These are phyloP conservation scores for Sonneratia caseolaris DNA, from an alignment of 345 rosid genomes.

Conservation along the genomic window DNA sequence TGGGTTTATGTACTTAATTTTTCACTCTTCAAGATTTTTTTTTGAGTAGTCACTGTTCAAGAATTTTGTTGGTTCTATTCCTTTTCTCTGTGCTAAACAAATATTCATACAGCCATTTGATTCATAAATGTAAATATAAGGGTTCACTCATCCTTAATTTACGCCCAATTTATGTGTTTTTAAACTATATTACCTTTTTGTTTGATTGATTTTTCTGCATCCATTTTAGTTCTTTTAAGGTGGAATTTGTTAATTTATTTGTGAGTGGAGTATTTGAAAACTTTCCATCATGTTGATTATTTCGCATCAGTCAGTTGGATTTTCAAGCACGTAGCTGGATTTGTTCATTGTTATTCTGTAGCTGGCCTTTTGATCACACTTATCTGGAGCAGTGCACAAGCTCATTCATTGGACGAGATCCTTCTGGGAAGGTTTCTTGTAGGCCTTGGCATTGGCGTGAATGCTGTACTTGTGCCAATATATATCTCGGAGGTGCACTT, in stretches of 20 bases:
- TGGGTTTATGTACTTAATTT: not conserved
- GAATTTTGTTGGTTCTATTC: not conserved
- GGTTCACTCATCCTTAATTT: not conserved
- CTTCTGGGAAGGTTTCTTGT: constrained; percentile 71
- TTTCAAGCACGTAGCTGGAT: not conserved
- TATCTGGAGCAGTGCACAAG: constrained; percentile 58
- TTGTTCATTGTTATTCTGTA: not conserved
- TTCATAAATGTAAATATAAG: not conserved
- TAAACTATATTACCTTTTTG: not conserved
- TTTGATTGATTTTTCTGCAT: not conserved
- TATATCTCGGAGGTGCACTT: constrained; percentile 63
- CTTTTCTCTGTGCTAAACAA: not conserved
- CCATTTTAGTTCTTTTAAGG: not conserved
- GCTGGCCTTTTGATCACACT: constrained; percentile 4
- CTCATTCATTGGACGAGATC: constrained; percentile 62
- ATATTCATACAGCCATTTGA: not conserved
- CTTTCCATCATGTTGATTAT: not conserved
- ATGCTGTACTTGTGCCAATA: constrained; percentile 69
- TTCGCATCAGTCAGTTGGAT: not conserved
- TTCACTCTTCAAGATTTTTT: not conserved
- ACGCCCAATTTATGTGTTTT: not conserved
- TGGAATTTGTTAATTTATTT: not conserved
- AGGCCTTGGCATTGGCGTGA: constrained; percentile 79
- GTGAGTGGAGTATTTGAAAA: not conserved
- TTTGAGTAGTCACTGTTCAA: not conserved